Base-by-base conservation (phyloP, 83 land plant genomes). In the Picea engelmannii region DNA sequence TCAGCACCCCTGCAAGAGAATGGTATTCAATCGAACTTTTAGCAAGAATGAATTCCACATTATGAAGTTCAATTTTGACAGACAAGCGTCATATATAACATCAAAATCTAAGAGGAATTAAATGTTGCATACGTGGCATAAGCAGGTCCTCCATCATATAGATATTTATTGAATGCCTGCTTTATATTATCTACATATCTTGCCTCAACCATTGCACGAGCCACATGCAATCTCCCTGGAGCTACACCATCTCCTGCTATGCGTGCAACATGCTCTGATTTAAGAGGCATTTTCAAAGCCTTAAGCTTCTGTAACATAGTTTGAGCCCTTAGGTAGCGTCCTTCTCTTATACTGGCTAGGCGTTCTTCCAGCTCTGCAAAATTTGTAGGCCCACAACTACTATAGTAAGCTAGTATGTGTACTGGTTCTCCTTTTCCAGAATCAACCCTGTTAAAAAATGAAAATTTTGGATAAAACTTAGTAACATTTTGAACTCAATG, bases 81-180 rank as follows among this genome's bases (percentile, higher is more conserved):
- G 20, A 20, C 38, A 42, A 13, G 18, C 17, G 11, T 18, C 42
- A 18, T 18, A 38, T 23, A 12, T 52, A 16, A 52, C 25, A 20
- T 5, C 59, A 76, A 49, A 58, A 13, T 8, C 62, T 7, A 21
- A 2, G 27, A 76, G 4, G 24, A 79, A 60, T 18, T 15, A 52
- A 49, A 20, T 76, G 24, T 65, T 23, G 35, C 83, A 83, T 84
- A 96, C 99, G 79, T 91, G 9, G 94, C 90, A 83, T 97, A 97
- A 40, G 99, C 99, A 82, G 99, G 99, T 52, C 99, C 99, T 67
- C 89, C 94, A 88, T 97, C 94, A 84, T 89, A 85, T n/a, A 97
- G 92, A 76, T 95, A 97, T 71, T 92, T 85, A 20, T 82, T 79
- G 73, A 95, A 97, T 70, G 98, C 99, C 84, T 95, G 91, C 79